These are phyloP conservation scores for Chrysanthemum makinoi DNA, from an alignment of 129 eudicot species.

Conservation along the genomic window DNA sequence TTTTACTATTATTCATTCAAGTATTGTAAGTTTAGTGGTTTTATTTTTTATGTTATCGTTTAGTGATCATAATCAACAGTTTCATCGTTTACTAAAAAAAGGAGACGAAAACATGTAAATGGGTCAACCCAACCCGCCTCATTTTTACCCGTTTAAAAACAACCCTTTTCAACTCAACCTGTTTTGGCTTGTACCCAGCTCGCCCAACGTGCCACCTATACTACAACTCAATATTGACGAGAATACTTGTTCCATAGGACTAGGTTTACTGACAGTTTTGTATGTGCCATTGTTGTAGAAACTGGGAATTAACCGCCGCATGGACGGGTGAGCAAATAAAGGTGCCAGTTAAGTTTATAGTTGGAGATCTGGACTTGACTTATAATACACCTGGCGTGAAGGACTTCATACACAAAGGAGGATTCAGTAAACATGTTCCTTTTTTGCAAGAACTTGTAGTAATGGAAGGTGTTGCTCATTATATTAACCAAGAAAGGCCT, in stretches of 20 bases:
- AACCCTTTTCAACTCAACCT: not conserved
- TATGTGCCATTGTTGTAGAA: slow-evolving; percentile 38
- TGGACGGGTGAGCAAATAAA: slow-evolving; percentile 75
- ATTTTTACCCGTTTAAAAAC: not conserved
- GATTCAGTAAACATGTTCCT: slow-evolving; percentile 61
- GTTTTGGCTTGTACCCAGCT: not conserved
- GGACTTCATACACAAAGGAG: slow-evolving; percentile 72
- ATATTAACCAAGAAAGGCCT: slow-evolving; percentile 66
- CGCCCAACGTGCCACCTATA: not conserved
- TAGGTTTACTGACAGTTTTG: not conserved
- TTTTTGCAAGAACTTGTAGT: slow-evolving; percentile 77
- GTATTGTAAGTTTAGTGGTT: no score
- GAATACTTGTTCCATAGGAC: not conserved
- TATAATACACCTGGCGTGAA: slow-evolving; percentile 76
- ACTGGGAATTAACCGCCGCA: slow-evolving; percentile 73
- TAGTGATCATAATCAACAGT: not conserved
- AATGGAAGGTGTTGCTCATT: slow-evolving; percentile 92
- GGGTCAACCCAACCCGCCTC: not conserved
- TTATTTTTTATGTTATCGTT: not conserved
- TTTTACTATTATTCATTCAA: no score
- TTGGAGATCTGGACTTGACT: slow-evolving; percentile 81
- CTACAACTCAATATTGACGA: not conserved
- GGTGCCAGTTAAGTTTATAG: slow-evolving; percentile 83
- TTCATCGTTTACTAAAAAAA: not conserved
- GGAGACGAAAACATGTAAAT: not conserved